Base-by-base conservation (phyloP, 2,329 filamentous ascomycete genomes). In the Calonectria hawksworthii region DNA sequence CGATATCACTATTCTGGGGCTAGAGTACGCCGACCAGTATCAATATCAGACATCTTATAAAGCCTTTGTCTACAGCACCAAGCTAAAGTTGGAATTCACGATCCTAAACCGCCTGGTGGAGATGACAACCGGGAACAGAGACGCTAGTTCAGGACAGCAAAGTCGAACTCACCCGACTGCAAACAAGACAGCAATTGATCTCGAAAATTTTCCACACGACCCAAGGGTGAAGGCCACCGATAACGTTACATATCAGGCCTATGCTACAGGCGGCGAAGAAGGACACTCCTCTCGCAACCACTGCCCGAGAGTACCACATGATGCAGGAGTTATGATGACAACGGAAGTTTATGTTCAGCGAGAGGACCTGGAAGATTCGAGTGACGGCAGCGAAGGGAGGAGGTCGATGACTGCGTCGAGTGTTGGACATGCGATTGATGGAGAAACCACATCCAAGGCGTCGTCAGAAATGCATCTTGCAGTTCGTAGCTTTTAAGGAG, bases 21-120 rank as follows among this genome's bases (percentile, higher is more conserved):
- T 86, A 34, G 83, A 86, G 69, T 86, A 82, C 75, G 79, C 83
- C 51, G 71, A 85, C 32, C 80, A 84, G 4, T 86, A 85, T 74
- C 77, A 84, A 32, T 68, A 85, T 21, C 85, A 86, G 72, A 84
- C 83, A 0, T 80, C 83, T 8, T 86, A 84, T 77, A 86, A 86
- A 70, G 80, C 80, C 0, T 81, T 84, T 32, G 83, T 84, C 4
- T 86, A 86, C 73, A 84, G 83, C 71, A 77, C 85, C 38, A 86
- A 86, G 75, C 80, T 86, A 68, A 86, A 86, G 75, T 76, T 86
- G 8, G 85, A 86, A 34, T 85, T 86, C 67, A 83, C 82, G 34
- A 86, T 86, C 7, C 82, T 86, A 32, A 86, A 86, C 72, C 83
- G 83, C 9, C 79, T 86, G 4, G 83, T 86, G 7, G 80, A 84